Evolutionary conservation across 2,329 filamentous ascomycete species (phyloP).

Genomic region (Trichophyton benhamiae): DNA sequence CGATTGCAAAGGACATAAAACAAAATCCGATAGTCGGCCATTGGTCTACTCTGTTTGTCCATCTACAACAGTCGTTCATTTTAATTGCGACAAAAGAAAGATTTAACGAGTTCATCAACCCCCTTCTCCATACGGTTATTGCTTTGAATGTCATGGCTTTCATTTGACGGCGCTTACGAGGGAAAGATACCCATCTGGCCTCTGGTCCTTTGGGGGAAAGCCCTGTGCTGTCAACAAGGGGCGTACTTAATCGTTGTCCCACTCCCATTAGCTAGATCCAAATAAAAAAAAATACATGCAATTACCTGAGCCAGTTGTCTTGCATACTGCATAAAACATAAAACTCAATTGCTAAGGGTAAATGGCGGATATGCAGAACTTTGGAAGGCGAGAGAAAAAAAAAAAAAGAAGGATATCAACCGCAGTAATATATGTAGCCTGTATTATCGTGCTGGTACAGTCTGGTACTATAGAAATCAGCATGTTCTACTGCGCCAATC

Average conservation of each 20-base stretch:
- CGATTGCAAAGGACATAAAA: background rate
- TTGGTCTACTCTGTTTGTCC: background rate
- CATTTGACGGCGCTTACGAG: slow-evolving; percentile 79
- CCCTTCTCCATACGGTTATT: slow-evolving; percentile 22
- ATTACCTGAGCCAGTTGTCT: background rate
- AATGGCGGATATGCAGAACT: background rate
- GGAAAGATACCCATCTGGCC: slow-evolving; percentile 83
- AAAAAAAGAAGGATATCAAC: too few species aligned
- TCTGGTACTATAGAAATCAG: slow-evolving; percentile 5
- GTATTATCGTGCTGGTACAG: background rate
- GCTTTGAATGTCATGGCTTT: slow-evolving; percentile 15
- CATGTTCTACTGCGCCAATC: slow-evolving; percentile 7
- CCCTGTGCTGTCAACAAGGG: slow-evolving; percentile 75
- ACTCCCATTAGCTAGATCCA: slow-evolving; percentile 6
- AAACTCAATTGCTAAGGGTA: background rate
- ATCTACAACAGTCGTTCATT: background rate
- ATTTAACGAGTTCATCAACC: slow-evolving; percentile 10
- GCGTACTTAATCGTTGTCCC: slow-evolving; percentile 77
- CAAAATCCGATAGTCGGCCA: background rate
- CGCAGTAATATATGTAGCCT: background rate
- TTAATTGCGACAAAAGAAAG: background rate
- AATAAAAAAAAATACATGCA: background rate
- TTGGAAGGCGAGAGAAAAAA: too few species aligned
- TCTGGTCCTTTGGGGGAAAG: slow-evolving; percentile 66
- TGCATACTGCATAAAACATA: background rate